Evolutionary conservation across 1,284 basidiomycete genomes (phyloP).

Genomic region (Ganoderma sinense): DNA sequence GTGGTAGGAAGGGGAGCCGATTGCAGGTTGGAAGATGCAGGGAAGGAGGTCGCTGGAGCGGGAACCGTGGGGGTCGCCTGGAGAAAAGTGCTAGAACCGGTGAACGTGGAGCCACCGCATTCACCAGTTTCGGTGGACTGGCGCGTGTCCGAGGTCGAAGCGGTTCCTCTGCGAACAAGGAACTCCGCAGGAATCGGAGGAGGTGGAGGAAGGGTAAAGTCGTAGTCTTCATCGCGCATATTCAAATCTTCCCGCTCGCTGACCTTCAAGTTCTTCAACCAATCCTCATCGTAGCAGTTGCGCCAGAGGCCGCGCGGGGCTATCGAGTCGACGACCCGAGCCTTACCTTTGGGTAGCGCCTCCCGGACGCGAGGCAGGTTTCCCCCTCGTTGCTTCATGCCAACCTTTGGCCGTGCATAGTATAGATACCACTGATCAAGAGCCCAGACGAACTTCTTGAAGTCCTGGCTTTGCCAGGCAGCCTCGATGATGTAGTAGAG

Average conservation of each 20-base stretch:
- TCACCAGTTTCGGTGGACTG: too few relatives aligned
- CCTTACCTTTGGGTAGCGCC: neutral
- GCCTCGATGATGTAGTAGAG: slow-evolving; percentile 11
- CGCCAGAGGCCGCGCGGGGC: slow-evolving; percentile 9
- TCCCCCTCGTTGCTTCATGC: neutral
- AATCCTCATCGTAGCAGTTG: slow-evolving; percentile 13
- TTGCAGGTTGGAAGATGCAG: too few relatives aligned
- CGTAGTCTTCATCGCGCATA: slow-evolving; percentile 15
- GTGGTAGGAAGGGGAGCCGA: too few relatives aligned
- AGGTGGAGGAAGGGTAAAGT: slow-evolving; percentile 8
- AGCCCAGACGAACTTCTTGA: slow-evolving; percentile 9
- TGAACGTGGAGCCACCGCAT: too few relatives aligned
- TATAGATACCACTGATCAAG: slow-evolving; percentile 8
- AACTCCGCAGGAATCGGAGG: too few relatives aligned
- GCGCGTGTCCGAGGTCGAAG: too few relatives aligned
- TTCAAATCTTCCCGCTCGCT: neutral
- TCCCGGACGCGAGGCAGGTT: slow-evolving; percentile 7
- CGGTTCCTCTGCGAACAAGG: too few relatives aligned
- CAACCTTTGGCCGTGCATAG: neutral
- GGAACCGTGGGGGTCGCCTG: too few relatives aligned
- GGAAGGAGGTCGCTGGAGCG: too few relatives aligned
- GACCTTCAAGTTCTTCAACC: slow-evolving; percentile 1
- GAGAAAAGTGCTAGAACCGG: too few relatives aligned
- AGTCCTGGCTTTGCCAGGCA: slow-evolving; percentile 12
- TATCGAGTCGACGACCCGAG: neutral